These are phyloP conservation scores for Calocybe gangraenosa DNA, from an alignment of 768 basidiomycete genomes.

Conservation along the genomic window DNA sequence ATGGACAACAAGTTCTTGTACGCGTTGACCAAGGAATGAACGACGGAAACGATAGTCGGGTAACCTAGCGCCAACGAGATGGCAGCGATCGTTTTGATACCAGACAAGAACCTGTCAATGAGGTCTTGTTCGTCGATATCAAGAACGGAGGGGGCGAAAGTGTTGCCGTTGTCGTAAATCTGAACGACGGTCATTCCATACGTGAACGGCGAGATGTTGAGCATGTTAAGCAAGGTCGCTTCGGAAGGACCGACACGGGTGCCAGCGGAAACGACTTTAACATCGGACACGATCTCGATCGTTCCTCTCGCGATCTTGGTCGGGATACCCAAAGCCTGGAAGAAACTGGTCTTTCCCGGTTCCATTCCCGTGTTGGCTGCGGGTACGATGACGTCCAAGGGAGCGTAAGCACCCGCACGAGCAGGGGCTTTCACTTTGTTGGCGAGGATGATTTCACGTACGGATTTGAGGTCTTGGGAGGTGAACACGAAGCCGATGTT, in stretches of 20 bases:
- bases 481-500: conserved; percentile 99
- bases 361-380: conserved; percentile 99
- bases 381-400: conserved; percentile 88
- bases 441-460: conserved; percentile 88
- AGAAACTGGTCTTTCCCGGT: conserved; percentile 99
- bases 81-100: conserved; percentile 93
- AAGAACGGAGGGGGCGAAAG: conserved; percentile 85
- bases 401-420: conserved; percentile 94
- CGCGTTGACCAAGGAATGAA: conserved; percentile 94
- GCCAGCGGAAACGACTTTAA: conserved; percentile 91
- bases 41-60: conserved; percentile 92
- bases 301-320: conserved; percentile 99
- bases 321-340: conserved; percentile 99
- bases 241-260: conserved; percentile 96
- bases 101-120: conserved; percentile 85
- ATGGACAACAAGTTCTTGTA: conserved; percentile 98
- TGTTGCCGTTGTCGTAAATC: conserved; percentile 92
- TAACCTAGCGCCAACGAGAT: conserved; percentile 95
- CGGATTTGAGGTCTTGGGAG: conserved; percentile 83
- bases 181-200: conserved; percentile 99
- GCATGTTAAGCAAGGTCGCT: conserved; percentile 98
- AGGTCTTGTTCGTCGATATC: conserved; percentile 92
- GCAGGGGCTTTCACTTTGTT: conserved; percentile 99
- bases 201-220: conserved; percentile 99
- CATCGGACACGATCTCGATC: conserved; percentile 97